phyloP scores from a whole-genome alignment of 2,329 filamentous ascomycete genomes.

The Pseudogymnoascus destructans region DNA sequence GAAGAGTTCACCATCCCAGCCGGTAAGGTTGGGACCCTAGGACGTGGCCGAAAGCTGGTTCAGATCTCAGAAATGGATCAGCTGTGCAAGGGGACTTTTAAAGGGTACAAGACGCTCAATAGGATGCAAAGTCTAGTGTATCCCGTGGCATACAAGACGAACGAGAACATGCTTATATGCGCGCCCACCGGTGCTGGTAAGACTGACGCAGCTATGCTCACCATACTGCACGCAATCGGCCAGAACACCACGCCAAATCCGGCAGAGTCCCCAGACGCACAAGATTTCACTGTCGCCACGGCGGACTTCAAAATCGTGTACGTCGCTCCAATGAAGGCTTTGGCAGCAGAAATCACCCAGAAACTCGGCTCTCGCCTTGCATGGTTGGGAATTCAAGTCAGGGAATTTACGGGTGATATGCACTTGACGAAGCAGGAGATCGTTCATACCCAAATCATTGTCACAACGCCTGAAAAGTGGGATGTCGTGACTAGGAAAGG shows the following conservation, averaged over 20 bases:
- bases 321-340: slow-evolving; percentile 95
- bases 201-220: slow-evolving; percentile 95
- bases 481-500: slow-evolving; percentile 96
- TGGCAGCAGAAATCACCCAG: slow-evolving; percentile 90
- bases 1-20: slow-evolving; percentile 85
- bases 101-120: slow-evolving; percentile 84
- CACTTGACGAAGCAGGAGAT: slow-evolving; percentile 96
- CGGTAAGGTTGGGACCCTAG: slow-evolving; percentile 60
- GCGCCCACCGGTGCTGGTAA: slow-evolving; percentile 95
- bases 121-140: slow-evolving; percentile 98
- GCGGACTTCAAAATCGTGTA: slow-evolving; percentile 98
- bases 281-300: slow-evolving; percentile 66
- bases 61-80: slow-evolving; percentile 75
- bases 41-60: slow-evolving; percentile 60
- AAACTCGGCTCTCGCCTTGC: slow-evolving; percentile 84
- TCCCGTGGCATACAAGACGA: slow-evolving; percentile 87
- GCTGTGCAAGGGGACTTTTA: slow-evolving; percentile 81
- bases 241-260: slow-evolving; percentile 77
- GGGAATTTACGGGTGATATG: slow-evolving; percentile 97
- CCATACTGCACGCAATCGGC: slow-evolving; percentile 78
- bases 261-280: slow-evolving; percentile 55
- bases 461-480: slow-evolving; percentile 98
- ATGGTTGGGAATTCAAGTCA: slow-evolving; percentile 85
- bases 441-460: slow-evolving; percentile 90
- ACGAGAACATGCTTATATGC: slow-evolving; percentile 97